Conservation (phyloP, 1,284 basidiomycete genomes). For the Heliocybe sulcata region DNA sequence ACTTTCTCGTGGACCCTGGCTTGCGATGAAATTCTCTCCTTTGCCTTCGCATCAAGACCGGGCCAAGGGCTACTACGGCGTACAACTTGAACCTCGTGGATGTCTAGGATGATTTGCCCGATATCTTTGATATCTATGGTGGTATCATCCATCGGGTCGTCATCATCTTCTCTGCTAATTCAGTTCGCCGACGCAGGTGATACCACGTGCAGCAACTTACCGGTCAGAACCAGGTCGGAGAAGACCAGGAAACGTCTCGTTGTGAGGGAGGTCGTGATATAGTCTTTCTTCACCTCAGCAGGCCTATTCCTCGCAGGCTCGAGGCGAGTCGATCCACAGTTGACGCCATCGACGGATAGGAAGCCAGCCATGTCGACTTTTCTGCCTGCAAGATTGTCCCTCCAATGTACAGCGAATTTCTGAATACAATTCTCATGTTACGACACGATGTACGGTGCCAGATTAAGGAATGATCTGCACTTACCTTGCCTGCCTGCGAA, state of each 20-base stretch:
- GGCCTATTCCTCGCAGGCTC: not conserved
- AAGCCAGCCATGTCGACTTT: not conserved
- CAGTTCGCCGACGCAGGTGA: too few species aligned
- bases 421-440: too few species aligned
- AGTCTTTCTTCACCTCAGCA: not conserved
- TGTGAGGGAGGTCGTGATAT: not conserved
- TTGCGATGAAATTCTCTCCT: not conserved
- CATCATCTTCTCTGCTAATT: too few species aligned
- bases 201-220: not conserved
- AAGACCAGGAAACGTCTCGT: not conserved
- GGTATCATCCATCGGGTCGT: too few species aligned
- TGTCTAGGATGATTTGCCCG: too few species aligned
- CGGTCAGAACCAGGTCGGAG: not conserved
- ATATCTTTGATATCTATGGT: too few species aligned
- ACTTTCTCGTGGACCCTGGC: not conserved
- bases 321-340: not conserved
- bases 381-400: not conserved
- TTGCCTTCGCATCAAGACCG: not conserved
- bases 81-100: too few species aligned
- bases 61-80: not conserved
- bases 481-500: constrained; percentile 15
- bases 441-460: too few species aligned
- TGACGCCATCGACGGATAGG: not conserved
- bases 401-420: not conserved
- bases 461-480: not conserved